phyloP scores from a whole-genome alignment of 208 protist genomes.

The Cochliopodium minus region DNA sequence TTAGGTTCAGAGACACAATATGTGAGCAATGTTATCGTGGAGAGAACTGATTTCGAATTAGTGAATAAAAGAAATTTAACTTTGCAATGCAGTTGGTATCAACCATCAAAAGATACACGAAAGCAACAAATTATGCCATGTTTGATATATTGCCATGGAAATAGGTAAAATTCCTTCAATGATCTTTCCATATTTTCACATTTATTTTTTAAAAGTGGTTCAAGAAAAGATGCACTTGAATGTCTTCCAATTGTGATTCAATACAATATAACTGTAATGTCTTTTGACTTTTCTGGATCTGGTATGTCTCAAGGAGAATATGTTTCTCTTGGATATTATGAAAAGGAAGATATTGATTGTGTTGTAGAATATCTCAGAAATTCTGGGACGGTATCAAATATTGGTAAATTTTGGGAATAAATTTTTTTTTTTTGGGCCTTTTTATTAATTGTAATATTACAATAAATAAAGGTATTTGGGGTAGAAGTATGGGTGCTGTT shows the following conservation, averaged over 20 bases:
- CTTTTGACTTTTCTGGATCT: slow-evolving; percentile 70
- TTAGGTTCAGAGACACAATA: too few species aligned
- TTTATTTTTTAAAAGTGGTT: neutral
- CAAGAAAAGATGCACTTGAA: neutral
- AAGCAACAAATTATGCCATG: slow-evolving; percentile 36
- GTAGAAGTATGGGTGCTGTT: slow-evolving; percentile 77
- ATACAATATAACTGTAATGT: slow-evolving; percentile 61
- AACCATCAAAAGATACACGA: slow-evolving; percentile 19
- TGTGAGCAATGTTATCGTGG: slow-evolving; percentile 12
- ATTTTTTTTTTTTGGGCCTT: neutral
- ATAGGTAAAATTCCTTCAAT: slow-evolving; percentile 56
- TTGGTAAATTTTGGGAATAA: neutral
- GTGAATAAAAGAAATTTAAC: slow-evolving; percentile 52
- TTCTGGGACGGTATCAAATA: neutral
- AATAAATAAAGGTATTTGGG: slow-evolving; percentile 58
- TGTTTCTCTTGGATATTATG: slow-evolving; percentile 77
- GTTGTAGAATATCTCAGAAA: slow-evolving; percentile 55
- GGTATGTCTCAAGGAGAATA: slow-evolving; percentile 74
- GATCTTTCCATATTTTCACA: slow-evolving; percentile 8
- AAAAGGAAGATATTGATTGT: slow-evolving; percentile 66
- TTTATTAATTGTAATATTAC: neutral
- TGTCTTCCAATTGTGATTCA: neutral
- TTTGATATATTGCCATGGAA: slow-evolving; percentile 68
- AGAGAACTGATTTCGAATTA: slow-evolving; percentile 45
- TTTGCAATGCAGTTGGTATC: slow-evolving; percentile 57